Base-by-base conservation (phyloP, 345 rosid species). In the Brassica incana region DNA sequence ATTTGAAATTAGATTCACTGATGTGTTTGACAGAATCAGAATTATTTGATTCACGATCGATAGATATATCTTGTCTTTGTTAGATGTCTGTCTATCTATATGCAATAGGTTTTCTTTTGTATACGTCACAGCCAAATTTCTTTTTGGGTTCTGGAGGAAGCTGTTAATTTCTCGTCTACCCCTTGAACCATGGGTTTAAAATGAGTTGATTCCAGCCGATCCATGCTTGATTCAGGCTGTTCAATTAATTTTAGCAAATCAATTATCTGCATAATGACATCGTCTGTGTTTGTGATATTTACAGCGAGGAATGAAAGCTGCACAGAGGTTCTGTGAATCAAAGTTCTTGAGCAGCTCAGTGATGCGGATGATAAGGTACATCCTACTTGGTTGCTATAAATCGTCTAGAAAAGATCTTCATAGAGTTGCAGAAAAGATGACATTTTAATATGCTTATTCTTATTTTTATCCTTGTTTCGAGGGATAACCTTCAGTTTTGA, bases 321-420 rank as follows among this genome's bases (percentile, higher is more conserved):
- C 98, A 56, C 86, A 88, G 30, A 88, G 86, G 56, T 92, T 94
- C 76, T 94, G 98, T 85, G 87, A 74, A 77, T 84, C 87, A 30
- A 85, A 85, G 81, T 92, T 87, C 81, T 72, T 94, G 69, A 92
- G 97, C 87, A 87, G 89, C 85, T 90, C 95, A 16, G 97, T 94
- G 69, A 88, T 92, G 97, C 76, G 82, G 85, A 94, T 87, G 96
- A 92, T 92, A 85, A 94, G 96, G 98, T 94, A 69, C 61, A 62
- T 15, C 8, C 0, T 48, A 69, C 50, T 63, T n/a, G 1, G 30
- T 54, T 80, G 61, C 76, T 69, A 12, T 67, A 73, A 61, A 18
- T 67, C 67, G 6, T 33, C 7, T 67, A 59, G 33, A 10, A 73
- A 20, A 54, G 43, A 71, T 64, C 33, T 36, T 43, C 60, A 29